Percentiles rank a stretch among this genome's conserved stretches.
phyloP scores from a whole-genome alignment of 2,329 filamentous ascomycete species.

The Colletotrichum theobromicola region DNA sequence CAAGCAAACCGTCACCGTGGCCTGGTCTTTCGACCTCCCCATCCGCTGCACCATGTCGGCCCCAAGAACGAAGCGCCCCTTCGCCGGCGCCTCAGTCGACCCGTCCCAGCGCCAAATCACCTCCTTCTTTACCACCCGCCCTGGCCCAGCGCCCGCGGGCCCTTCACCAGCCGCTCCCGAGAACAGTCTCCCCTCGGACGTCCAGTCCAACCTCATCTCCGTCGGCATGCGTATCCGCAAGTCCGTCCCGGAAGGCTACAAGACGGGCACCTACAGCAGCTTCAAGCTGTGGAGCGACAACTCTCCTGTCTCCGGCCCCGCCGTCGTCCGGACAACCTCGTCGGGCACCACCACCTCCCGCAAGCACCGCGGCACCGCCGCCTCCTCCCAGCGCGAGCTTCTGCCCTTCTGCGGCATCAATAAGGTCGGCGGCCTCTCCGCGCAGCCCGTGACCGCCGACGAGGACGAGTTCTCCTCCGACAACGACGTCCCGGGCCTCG shows the following conservation, averaged over 20 bases:
- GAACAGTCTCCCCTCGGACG: conserved; percentile 63
- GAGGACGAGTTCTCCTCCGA: conserved; percentile 29
- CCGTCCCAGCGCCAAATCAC: conserved; percentile 67
- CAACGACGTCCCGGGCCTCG: conserved; percentile 32
- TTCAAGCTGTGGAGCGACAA: conserved; percentile 58
- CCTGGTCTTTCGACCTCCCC: not conserved
- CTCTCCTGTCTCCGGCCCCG: conserved; percentile 4
- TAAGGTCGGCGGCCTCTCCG: conserved; percentile 72
- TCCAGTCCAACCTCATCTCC: conserved; percentile 84
- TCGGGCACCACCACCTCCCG: not conserved
- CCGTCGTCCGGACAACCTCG: conserved; percentile 24
- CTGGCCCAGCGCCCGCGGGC: conserved; percentile 21
- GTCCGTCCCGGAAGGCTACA: conserved; percentile 92
- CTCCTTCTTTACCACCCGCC: conserved; percentile 57
- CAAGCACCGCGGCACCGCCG: conserved; percentile 26
- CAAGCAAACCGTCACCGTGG: not conserved
- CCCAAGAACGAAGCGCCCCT: conserved; percentile 64
- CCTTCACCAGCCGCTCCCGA: conserved; percentile 27
- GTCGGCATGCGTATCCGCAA: conserved; percentile 97
- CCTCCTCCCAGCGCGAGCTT: conserved; percentile 61
- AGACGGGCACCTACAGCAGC: conserved; percentile 64
- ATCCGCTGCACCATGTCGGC: conserved; percentile 47
- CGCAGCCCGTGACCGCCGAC: conserved; percentile 53
- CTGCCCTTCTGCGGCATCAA: conserved; percentile 82
- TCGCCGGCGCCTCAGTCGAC: conserved; percentile 64